These are phyloP conservation scores for Agastache rugosa DNA, from an alignment of 257 asterid genomes.

Conservation along the genomic window DNA sequence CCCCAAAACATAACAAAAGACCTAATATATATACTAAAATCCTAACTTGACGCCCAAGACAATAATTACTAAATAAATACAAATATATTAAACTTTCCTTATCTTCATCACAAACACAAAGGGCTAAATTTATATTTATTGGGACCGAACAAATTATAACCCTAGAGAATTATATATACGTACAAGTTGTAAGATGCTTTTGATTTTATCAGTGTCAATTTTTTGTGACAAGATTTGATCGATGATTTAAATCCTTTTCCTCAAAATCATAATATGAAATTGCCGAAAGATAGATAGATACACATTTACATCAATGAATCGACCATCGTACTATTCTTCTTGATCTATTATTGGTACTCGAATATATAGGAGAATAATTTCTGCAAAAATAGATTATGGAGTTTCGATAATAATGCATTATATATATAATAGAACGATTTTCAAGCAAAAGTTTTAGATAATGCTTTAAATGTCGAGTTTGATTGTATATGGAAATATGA, in stretches of 20 bases:
- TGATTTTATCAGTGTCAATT: slow-evolving; percentile 13
- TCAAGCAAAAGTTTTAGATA: no score
- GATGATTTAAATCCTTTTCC: not conserved
- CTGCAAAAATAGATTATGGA: no score
- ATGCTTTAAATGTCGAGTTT: no score
- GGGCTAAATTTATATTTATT: not conserved
- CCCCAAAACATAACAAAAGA: no score
- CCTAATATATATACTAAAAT: no score
- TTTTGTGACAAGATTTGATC: slow-evolving; percentile 19
- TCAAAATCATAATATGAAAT: slow-evolving; percentile 15
- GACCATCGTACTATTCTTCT: slow-evolving; percentile 19
- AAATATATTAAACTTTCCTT: no score
- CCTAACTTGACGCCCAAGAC: no score
- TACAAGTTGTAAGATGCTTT: slow-evolving; percentile 4
- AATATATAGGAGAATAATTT: not conserved
- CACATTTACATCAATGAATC: not conserved
- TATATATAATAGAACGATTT: no score
- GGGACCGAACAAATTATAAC: slow-evolving; percentile 27
- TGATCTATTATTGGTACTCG: slow-evolving; percentile 16
- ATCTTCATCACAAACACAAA: no score
- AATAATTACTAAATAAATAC: no score
- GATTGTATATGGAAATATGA: no score
- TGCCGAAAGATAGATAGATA: slow-evolving; percentile 2
- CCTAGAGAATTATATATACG: not conserved
- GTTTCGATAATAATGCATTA: not conserved